Evolutionary conservation across 257 asterid genomes (phyloP).

Genomic region (Ilex asprella): DNA sequence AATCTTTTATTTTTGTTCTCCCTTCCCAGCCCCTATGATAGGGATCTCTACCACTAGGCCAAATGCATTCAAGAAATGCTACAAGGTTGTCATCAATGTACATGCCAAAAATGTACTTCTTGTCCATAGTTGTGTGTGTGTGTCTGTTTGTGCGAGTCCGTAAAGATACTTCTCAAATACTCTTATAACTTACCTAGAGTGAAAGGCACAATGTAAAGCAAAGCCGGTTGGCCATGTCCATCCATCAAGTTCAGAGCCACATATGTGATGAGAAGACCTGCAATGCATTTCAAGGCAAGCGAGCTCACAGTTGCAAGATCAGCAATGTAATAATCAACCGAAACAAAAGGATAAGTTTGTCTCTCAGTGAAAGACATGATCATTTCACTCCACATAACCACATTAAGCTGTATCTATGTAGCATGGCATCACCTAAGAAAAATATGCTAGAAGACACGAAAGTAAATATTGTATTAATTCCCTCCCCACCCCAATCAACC

Average conservation of each 20-base stretch:
- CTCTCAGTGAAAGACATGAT: too few species aligned
- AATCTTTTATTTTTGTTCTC: too few species aligned
- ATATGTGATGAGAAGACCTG: constrained; percentile 87
- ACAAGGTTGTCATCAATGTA: too few species aligned
- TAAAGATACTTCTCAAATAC: background rate
- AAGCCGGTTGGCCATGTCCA: constrained; percentile 97
- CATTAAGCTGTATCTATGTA: too few species aligned
- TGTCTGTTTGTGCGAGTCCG: background rate
- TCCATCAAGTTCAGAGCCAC: constrained; percentile 94
- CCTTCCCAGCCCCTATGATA: too few species aligned
- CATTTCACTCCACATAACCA: too few species aligned
- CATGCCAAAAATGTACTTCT: background rate
- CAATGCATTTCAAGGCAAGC: background rate
- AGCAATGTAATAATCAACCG: background rate
- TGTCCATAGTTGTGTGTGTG: background rate
- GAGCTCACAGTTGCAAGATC: background rate
- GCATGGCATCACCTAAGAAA: too few species aligned
- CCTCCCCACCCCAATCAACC: too few species aligned
- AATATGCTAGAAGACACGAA: too few species aligned
- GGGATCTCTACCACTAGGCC: too few species aligned
- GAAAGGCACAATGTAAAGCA: constrained; percentile 98
- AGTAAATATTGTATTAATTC: too few species aligned
- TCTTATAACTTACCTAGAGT: constrained; percentile 49
- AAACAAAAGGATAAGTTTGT: background rate
- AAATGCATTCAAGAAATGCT: too few species aligned